Conservation (phyloP, 2,329 filamentous ascomycete genomes). For the Pyrenophora teres region DNA sequence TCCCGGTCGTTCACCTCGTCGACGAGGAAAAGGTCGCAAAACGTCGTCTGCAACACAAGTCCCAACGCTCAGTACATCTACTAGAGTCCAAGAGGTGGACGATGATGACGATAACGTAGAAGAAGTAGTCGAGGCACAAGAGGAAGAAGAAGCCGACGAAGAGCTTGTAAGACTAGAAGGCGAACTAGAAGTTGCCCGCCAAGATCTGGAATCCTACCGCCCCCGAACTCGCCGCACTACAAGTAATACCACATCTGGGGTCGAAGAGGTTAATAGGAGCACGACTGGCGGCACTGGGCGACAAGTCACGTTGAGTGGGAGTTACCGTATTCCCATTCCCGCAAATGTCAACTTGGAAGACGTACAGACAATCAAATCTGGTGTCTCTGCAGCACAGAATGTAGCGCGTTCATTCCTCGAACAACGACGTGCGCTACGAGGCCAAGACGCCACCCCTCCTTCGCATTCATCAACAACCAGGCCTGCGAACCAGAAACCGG, state of each 20-base stretch:
- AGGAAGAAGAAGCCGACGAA: constrained; percentile 40
- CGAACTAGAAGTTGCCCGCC: constrained; percentile 40
- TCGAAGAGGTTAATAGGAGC: constrained; percentile 39
- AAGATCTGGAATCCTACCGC: constrained; percentile 35
- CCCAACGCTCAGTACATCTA: constrained; percentile 20
- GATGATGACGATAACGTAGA: constrained; percentile 9
- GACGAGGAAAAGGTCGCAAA: constrained; percentile 40
- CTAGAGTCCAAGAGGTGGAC: constrained; percentile 18
- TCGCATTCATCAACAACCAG: background rate
- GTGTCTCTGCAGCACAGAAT: constrained; percentile 42
- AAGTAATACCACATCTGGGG: constrained; percentile 21
- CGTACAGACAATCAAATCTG: constrained; percentile 42
- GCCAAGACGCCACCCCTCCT: background rate
- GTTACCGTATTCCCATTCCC: constrained; percentile 45
- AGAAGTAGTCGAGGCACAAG: constrained; percentile 28
- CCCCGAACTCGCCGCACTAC: constrained; percentile 14
- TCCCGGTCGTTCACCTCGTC: constrained; percentile 36
- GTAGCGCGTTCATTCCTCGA: constrained; percentile 42
- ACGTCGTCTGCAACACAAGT: constrained; percentile 26
- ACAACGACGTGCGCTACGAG: constrained; percentile 27
- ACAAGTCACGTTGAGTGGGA: constrained; percentile 42
- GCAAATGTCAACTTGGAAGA: constrained; percentile 38
- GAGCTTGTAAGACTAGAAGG: constrained; percentile 39
- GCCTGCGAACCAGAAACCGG: background rate
- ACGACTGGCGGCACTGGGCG: constrained; percentile 12